Conservation (phyloP, 441 rosid genomes). For the Capsella rubella region DNA sequence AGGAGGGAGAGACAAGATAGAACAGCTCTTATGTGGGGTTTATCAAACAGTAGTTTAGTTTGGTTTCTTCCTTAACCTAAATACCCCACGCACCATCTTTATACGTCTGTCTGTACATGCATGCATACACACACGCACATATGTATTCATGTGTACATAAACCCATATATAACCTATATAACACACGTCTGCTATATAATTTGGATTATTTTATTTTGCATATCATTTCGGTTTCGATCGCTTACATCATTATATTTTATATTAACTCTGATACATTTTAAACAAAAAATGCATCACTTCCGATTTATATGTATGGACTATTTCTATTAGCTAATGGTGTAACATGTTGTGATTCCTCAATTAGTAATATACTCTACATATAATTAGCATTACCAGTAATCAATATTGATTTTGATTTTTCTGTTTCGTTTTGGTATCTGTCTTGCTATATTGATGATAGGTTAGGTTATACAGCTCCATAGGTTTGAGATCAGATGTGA, state of each 20-base stretch:
- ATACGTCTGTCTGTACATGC: slow-evolving; percentile 31
- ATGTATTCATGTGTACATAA: slow-evolving; percentile 18
- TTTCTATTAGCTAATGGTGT: background rate
- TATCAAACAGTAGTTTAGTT: slow-evolving; percentile 35
- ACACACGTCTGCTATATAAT: background rate
- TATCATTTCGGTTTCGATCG: too few relatives aligned
- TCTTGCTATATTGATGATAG: slow-evolving; percentile 1
- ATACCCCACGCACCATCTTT: slow-evolving; percentile 38
- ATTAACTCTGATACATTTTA: background rate
- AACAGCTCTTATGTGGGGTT: slow-evolving; percentile 46
- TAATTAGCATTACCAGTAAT: background rate
- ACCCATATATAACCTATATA: background rate
- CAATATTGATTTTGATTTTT: background rate
- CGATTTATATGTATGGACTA: background rate
- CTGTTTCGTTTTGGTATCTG: slow-evolving; percentile 9
- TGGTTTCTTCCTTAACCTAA: slow-evolving; percentile 43
- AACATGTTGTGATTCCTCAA: background rate
- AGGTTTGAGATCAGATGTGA: slow-evolving; percentile 32
- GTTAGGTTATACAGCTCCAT: slow-evolving; percentile 5
- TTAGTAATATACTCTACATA: background rate
- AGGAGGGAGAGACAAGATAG: slow-evolving; percentile 36
- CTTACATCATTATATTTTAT: background rate
- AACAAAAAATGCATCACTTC: background rate
- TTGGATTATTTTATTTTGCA: too few relatives aligned
- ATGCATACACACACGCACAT: slow-evolving; percentile 15